phyloP scores from a whole-genome alignment of 345 rosid genomes.

The Eucalyptus virginea region DNA sequence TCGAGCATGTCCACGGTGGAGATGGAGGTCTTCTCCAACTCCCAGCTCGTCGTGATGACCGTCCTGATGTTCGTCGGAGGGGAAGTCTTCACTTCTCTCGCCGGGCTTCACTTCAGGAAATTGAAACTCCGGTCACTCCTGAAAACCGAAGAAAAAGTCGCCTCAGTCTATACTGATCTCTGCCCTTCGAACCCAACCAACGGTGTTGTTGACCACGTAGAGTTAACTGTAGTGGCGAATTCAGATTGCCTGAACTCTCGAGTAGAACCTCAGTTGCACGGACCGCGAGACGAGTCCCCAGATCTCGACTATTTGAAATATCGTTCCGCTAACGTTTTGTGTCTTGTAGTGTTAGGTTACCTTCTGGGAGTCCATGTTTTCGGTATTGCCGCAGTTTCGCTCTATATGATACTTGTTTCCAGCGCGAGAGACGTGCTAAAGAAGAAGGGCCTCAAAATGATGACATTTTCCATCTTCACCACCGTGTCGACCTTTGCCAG shows the following conservation, averaged over 20 bases:
- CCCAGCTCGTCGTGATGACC: conserved; percentile 44
- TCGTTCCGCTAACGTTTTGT: conserved; percentile 7
- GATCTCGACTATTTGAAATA: not conserved
- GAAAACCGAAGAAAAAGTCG: not conserved
- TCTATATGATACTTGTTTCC: conserved; percentile 16
- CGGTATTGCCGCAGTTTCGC: conserved; percentile 20
- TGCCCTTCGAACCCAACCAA: not conserved
- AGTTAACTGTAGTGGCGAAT: not conserved
- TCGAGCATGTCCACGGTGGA: conserved; percentile 78
- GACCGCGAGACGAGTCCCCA: not conserved
- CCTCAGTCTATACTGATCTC: not conserved
- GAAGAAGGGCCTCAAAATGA: conserved; percentile 9
- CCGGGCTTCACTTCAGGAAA: not conserved
- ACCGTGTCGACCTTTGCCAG: conserved; percentile 39
- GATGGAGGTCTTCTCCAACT: conserved; percentile 69
- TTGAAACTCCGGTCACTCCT: not conserved
- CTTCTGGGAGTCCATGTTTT: conserved; percentile 7
- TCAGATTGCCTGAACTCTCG: not conserved
- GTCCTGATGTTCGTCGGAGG: conserved; percentile 54
- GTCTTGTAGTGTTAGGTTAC: conserved; percentile 31
- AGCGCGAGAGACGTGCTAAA: conserved; percentile 23
- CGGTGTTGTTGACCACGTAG: not conserved
- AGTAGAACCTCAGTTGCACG: not conserved
- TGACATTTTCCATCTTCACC: conserved; percentile 46
- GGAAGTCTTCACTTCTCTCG: conserved; percentile 48